These are phyloP conservation scores for Diospyros lotus DNA, from an alignment of 148 eudicot genomes.

Conservation along the genomic window DNA sequence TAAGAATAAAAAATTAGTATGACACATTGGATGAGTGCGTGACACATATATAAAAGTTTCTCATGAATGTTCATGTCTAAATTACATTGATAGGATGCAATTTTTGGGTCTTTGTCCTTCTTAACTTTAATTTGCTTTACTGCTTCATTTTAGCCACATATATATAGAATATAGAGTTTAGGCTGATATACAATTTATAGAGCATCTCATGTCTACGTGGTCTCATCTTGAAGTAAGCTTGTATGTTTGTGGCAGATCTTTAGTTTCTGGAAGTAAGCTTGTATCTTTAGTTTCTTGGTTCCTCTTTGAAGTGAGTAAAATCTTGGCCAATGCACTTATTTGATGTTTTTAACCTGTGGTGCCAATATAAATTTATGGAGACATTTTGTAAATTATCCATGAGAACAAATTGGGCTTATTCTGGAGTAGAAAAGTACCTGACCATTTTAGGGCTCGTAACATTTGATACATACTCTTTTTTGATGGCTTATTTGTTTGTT, in stretches of 20 bases:
- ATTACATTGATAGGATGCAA: too few species aligned
- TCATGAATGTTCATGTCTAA: too few species aligned
- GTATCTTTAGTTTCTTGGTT: background rate
- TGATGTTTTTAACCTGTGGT: background rate
- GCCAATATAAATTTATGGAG: background rate
- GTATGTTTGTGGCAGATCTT: background rate
- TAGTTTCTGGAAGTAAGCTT: background rate
- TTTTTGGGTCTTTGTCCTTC: too few species aligned
- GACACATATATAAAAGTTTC: too few species aligned
- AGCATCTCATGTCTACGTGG: background rate
- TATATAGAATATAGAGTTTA: background rate
- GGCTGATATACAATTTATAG: background rate
- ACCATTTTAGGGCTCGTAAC: background rate
- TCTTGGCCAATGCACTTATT: background rate
- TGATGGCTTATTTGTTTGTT: constrained; percentile 3
- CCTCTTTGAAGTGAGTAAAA: background rate
- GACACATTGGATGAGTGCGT: too few species aligned
- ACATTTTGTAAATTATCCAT: background rate
- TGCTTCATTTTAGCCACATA: background rate
- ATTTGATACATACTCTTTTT: background rate
- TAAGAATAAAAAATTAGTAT: too few species aligned
- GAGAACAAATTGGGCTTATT: background rate
- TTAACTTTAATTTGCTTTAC: background rate
- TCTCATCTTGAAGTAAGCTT: background rate
- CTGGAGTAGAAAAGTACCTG: too few species aligned